phyloP scores from a whole-genome alignment of 306 rosid species.

The Sicyos edulis region DNA sequence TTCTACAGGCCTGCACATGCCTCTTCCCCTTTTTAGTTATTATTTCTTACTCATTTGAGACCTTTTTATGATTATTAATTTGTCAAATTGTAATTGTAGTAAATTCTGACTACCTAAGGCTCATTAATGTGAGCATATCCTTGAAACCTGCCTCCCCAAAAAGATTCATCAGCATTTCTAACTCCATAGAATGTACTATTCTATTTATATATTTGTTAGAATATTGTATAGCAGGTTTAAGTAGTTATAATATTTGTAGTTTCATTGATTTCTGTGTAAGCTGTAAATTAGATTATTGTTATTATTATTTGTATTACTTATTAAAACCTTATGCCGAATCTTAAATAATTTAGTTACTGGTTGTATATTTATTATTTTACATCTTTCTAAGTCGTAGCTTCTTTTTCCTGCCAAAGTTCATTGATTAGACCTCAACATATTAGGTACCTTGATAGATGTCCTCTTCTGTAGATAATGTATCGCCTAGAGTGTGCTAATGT shows the following conservation, averaged over 20 bases:
- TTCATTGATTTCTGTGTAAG: neutral
- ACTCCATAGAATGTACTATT: neutral
- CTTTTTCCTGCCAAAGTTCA: slow-evolving; percentile 11
- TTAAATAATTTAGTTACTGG: slow-evolving; percentile 8
- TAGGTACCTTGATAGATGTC: slow-evolving; percentile 21
- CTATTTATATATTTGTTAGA: slow-evolving; percentile 9
- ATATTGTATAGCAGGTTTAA: slow-evolving; percentile 17
- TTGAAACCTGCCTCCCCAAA: neutral
- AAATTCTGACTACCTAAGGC: neutral
- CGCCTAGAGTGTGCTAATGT: slow-evolving; percentile 41
- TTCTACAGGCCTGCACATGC: neutral
- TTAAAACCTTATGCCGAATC: neutral
- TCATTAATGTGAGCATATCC: neutral
- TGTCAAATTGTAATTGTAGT: neutral
- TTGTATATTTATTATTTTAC: neutral
- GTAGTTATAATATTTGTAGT: slow-evolving; percentile 6
- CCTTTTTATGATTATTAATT: neutral
- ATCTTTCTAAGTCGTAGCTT: slow-evolving; percentile 5
- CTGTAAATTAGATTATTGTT: neutral
- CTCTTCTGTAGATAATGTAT: slow-evolving; percentile 21
- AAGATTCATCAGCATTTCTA: neutral
- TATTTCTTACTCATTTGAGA: neutral
- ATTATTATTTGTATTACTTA: too few relatives aligned
- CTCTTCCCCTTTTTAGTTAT: neutral
- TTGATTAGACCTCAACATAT: slow-evolving; percentile 8